These are phyloP conservation scores for Gossypium bickii DNA, from an alignment of 345 rosid genomes.

Conservation along the genomic window DNA sequence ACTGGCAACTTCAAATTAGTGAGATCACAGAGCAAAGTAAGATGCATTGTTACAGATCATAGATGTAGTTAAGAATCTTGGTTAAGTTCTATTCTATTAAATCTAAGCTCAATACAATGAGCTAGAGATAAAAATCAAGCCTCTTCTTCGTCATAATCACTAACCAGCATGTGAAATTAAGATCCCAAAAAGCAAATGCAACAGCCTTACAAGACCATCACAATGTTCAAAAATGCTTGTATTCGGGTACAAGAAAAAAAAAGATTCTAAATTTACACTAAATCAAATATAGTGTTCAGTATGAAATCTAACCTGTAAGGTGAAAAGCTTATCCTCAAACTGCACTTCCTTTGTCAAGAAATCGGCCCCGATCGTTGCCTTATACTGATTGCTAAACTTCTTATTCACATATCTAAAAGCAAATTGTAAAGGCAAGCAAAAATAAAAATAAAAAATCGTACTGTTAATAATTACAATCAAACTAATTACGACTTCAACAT, in stretches of 20 bases:
- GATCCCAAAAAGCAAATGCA: constrained; percentile 2
- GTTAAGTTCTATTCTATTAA: background rate
- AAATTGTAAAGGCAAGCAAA: constrained; percentile 25
- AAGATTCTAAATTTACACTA: background rate
- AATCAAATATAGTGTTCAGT: background rate
- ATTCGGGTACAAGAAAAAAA: background rate
- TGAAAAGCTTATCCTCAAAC: constrained; percentile 88
- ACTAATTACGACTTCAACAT: background rate
- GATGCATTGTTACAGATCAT: background rate
- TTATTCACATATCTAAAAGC: constrained; percentile 79
- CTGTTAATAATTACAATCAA: background rate
- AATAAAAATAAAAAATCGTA: background rate
- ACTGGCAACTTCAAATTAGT: background rate
- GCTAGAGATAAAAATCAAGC: background rate
- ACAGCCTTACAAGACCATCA: background rate
- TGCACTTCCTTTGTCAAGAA: constrained; percentile 93
- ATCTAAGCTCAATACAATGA: background rate
- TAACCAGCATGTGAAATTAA: background rate
- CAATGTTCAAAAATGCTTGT: background rate
- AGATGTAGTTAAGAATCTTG: background rate
- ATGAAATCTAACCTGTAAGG: constrained; percentile 63
- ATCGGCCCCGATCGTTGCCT: constrained; percentile 95
- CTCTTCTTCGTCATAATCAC: background rate
- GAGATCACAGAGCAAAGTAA: background rate
- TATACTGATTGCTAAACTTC: constrained; percentile 92